Evolutionary conservation across 331 rosid species (phyloP).

Genomic region (Saraca asoca): DNA sequence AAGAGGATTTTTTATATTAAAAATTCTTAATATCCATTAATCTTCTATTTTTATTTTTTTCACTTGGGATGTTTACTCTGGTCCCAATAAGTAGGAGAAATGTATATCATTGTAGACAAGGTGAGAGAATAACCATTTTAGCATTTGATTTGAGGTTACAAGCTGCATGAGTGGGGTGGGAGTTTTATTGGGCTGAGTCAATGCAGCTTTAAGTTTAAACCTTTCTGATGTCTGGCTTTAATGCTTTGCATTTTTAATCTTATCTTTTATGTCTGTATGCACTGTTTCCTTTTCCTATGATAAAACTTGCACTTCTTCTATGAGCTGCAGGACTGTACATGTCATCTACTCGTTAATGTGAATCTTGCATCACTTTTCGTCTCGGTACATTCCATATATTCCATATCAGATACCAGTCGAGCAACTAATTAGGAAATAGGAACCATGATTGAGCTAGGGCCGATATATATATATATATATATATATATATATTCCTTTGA

Average conservation of each 20-base stretch:
- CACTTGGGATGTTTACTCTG: no score
- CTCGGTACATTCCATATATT: conserved; percentile 42
- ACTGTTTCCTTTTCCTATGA: not conserved
- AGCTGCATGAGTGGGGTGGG: no score
- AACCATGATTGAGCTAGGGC: conserved; percentile 40
- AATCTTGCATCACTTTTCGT: conserved; percentile 38
- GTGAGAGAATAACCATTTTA: not conserved
- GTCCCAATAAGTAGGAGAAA: no score
- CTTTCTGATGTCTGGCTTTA: not conserved
- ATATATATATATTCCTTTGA: no score
- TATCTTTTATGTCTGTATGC: conserved; percentile 13
- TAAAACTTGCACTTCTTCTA: no score
- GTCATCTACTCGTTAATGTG: not conserved
- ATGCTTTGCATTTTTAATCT: not conserved
- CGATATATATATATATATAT: no score
- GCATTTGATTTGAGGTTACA: not conserved
- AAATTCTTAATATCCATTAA: no score
- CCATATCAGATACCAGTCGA: not conserved
- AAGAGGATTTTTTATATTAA: no score
- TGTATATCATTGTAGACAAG: conserved; percentile 1
- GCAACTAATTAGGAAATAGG: not conserved
- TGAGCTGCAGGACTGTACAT: not conserved
- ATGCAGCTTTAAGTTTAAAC: no score
- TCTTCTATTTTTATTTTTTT: no score
- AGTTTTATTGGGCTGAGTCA: no score